A percentile compares a stretch with the other conserved stretches of the same genome.
phyloP scores from a whole-genome alignment of 2,329 filamentous ascomycete genomes.

The Samsoniella hepiali region DNA sequence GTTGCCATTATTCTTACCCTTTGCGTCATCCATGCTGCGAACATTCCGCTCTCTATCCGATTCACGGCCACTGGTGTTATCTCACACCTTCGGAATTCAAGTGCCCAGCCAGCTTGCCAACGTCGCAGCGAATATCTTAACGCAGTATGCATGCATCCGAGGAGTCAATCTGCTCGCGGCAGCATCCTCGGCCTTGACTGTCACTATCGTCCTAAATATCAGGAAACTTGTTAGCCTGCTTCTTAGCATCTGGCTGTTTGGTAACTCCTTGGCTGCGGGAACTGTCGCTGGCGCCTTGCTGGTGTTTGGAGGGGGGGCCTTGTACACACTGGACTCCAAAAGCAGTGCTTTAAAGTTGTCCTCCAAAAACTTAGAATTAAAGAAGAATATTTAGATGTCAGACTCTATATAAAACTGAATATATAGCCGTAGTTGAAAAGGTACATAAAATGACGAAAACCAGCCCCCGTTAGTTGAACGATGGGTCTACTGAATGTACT shows the following conservation, averaged over 20 bases:
- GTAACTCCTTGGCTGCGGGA: constrained; percentile 71
- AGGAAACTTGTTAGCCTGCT: constrained; percentile 89
- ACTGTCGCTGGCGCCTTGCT: constrained; percentile 78
- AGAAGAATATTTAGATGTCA: neutral
- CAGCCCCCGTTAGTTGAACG: neutral
- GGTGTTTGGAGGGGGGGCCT: constrained; percentile 85
- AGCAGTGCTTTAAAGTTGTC: constrained; percentile 22
- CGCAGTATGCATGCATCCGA: constrained; percentile 91
- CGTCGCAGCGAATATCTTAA: constrained; percentile 73
- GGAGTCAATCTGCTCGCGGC: constrained; percentile 94
- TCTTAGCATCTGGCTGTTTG: constrained; percentile 91
- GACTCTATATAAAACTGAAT: neutral
- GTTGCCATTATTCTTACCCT: constrained; percentile 71
- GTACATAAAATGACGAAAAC: neutral
- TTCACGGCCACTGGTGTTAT: constrained; percentile 54
- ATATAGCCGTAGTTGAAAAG: neutral
- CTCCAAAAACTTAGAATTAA: neutral
- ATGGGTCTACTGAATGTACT: neutral
- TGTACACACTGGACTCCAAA: constrained; percentile 76
- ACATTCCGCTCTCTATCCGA: constrained; percentile 62
- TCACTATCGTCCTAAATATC: constrained; percentile 94
- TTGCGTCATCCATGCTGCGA: constrained; percentile 60
- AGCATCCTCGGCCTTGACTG: constrained; percentile 84
- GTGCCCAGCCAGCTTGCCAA: constrained; percentile 69
- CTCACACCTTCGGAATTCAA: constrained; percentile 2